A percentile compares a stretch with the other conserved stretches of the same genome.
Conservation (phyloP, 768 basidiomycete genomes). For the Kwoniella newhampshirensis region DNA sequence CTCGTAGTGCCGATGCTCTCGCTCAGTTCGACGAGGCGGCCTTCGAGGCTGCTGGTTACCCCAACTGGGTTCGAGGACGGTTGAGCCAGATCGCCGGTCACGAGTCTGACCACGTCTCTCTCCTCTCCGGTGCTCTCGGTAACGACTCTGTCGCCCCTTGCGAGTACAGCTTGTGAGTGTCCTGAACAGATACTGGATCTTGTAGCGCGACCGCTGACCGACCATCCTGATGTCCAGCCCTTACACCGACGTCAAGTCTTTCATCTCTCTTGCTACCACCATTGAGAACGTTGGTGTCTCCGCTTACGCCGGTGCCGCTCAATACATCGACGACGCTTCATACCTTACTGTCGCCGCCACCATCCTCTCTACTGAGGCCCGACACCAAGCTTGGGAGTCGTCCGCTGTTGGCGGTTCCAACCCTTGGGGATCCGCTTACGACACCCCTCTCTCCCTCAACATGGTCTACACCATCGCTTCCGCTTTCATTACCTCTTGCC, state of each 20-base stretch:
- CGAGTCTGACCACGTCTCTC: constrained; percentile 62
- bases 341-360: constrained; percentile 59
- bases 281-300: constrained; percentile 63
- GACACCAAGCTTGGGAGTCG: constrained; percentile 65
- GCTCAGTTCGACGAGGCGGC: constrained; percentile 59
- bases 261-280: constrained; percentile 59
- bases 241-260: constrained; percentile 58
- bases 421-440: constrained; percentile 60
- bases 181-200: not conserved
- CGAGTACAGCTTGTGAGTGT: constrained; percentile 60
- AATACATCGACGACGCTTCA: constrained; percentile 57
- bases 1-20: constrained; percentile 51
- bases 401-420: constrained; percentile 57
- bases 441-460: constrained; percentile 57
- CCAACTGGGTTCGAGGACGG: constrained; percentile 57
- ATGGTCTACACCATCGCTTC: constrained; percentile 59
- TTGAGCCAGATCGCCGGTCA: constrained; percentile 61
- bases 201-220: not conserved
- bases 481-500: constrained; percentile 61
- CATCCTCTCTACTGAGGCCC: constrained; percentile 65
- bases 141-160: constrained; percentile 59
- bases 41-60: constrained; percentile 57
- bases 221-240: constrained; percentile 39
- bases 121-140: constrained; percentile 59
- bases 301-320: constrained; percentile 64